Percentiles rank a stretch among this genome's conserved stretches.
These are phyloP conservation scores for Asclepias syriaca DNA, from an alignment of 257 asterid species.

Conservation along the genomic window DNA sequence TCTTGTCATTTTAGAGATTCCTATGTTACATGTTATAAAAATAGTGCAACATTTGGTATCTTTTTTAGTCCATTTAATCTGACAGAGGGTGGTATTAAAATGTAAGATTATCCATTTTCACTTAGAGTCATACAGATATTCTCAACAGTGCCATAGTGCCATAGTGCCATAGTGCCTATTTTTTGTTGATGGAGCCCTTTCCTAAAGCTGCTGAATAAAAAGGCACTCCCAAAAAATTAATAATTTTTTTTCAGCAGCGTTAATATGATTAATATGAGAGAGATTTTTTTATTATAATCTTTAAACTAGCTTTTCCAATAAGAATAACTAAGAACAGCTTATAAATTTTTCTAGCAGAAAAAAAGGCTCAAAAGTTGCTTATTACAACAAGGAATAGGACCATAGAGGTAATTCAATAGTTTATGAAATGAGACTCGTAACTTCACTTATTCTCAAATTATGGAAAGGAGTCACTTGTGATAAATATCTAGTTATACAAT, in stretches of 20 bases:
- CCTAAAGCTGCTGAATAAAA: not conserved
- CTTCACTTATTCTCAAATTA: not conserved
- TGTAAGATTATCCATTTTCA: not conserved
- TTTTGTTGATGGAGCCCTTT: too few species aligned
- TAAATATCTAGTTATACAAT: not conserved
- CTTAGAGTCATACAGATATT: not conserved
- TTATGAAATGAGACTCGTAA: not conserved
- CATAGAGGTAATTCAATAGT: not conserved
- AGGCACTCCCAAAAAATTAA: not conserved
- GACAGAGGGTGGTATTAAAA: not conserved
- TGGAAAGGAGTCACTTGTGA: not conserved
- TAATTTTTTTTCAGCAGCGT: too few species aligned
- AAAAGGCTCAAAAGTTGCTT: not conserved
- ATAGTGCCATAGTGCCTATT: too few species aligned
- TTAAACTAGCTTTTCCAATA: too few species aligned
- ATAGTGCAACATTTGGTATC: too few species aligned
- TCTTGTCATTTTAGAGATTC: too few species aligned
- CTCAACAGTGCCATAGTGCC: not conserved
- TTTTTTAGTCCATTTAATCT: too few species aligned
- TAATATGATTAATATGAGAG: too few species aligned
- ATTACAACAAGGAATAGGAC: not conserved
- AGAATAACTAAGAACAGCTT: too few species aligned
- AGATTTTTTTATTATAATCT: too few species aligned
- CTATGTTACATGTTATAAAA: too few species aligned
- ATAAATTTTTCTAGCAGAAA: not conserved